phyloP scores from a whole-genome alignment of 2,329 filamentous ascomycete genomes.

The Thermothelomyces thermophilus region DNA sequence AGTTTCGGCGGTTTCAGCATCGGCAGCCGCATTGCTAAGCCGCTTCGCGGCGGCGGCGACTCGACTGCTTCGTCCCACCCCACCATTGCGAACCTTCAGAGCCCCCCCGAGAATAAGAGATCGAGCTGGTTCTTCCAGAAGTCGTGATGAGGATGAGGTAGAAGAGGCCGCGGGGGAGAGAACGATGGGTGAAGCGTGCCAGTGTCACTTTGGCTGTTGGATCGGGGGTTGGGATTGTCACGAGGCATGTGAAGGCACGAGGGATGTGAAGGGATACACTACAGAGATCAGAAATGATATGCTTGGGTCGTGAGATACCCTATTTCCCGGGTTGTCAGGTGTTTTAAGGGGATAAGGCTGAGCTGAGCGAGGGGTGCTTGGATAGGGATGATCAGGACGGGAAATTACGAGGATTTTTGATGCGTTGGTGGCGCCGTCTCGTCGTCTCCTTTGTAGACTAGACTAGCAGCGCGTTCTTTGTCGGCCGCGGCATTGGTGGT shows the following conservation, averaged over 20 bases:
- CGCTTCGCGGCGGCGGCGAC: slow-evolving; percentile 57
- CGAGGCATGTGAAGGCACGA: slow-evolving; percentile 1
- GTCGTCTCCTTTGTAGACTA: too few species aligned
- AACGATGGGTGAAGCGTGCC: background rate
- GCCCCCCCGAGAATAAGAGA: slow-evolving; percentile 58
- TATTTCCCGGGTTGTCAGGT: background rate
- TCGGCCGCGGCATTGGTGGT: too few species aligned
- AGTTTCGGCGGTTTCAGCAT: slow-evolving; percentile 65
- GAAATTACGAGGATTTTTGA: too few species aligned
- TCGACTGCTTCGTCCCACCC: slow-evolving; percentile 40
- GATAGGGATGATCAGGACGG: too few species aligned
- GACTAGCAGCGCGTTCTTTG: too few species aligned
- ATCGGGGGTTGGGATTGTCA: slow-evolving; percentile 7
- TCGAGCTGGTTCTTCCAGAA: slow-evolving; percentile 72
- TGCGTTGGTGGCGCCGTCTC: too few species aligned
- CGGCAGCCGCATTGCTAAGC: slow-evolving; percentile 64
- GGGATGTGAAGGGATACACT: background rate
- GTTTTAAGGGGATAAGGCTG: too few species aligned
- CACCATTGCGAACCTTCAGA: slow-evolving; percentile 51
- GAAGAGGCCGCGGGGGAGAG: background rate
- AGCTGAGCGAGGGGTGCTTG: too few species aligned
- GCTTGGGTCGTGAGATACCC: slow-evolving; percentile 1
- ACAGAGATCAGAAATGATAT: background rate
- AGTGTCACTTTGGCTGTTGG: slow-evolving; percentile 8
- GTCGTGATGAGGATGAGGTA: slow-evolving; percentile 25